A percentile compares a stretch with the other conserved stretches of the same genome.
These are phyloP conservation scores for Ambrosia artemisiifolia DNA, from an alignment of 129 eudicot species.

Conservation along the genomic window DNA sequence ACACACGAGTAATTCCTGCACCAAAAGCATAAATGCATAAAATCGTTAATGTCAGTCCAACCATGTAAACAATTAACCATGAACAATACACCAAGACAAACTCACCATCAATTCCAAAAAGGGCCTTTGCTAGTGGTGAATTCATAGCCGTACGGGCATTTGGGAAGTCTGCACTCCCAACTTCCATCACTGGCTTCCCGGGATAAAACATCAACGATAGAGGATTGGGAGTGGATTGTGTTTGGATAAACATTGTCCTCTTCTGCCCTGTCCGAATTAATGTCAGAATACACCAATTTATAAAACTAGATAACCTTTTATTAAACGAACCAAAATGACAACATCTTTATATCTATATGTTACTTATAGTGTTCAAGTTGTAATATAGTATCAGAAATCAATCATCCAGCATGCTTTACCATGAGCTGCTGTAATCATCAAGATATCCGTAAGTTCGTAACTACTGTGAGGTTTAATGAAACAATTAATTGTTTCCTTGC, in stretches of 20 bases:
- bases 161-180: slow-evolving; percentile 92
- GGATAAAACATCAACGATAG: slow-evolving; percentile 87
- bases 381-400: background rate
- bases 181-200: slow-evolving; percentile 91
- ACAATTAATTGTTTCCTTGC: background rate
- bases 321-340: background rate
- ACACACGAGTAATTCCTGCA: slow-evolving; percentile 86
- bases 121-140: slow-evolving; percentile 78
- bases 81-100: background rate
- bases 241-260: slow-evolving; percentile 95
- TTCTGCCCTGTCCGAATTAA: slow-evolving; percentile 62
- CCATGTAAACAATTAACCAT: background rate
- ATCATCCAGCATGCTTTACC: slow-evolving; percentile 7
- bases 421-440: background rate
- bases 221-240: slow-evolving; percentile 95
- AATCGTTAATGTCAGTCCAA: background rate
- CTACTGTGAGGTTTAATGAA: background rate
- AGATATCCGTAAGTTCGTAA: background rate
- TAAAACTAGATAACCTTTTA: background rate
- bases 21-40: background rate
- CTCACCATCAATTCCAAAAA: slow-evolving; percentile 87
- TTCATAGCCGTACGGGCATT: slow-evolving; percentile 94
- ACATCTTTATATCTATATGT: background rate
- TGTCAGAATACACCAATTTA: slow-evolving; percentile 15
- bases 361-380: background rate